phyloP scores from a whole-genome alignment of 2,329 filamentous ascomycete genomes.

The Talaromyces sp. region DNA sequence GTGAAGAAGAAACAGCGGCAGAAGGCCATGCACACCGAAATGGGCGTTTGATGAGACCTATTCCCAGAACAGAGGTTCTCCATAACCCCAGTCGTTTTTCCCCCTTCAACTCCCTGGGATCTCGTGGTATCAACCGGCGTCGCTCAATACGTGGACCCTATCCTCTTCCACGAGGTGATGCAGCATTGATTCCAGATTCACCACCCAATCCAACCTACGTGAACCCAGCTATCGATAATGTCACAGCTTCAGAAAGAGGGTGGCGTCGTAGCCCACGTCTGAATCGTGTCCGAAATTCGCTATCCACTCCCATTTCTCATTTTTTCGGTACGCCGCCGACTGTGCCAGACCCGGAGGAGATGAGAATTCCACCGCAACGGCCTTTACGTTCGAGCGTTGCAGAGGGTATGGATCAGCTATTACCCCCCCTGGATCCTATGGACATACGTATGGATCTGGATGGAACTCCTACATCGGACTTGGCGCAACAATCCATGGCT shows the following conservation, averaged over 20 bases:
- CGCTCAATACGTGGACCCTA: conserved; percentile 38
- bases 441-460: conserved; percentile 40
- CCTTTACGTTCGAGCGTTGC: conserved; percentile 26
- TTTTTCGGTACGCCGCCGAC: conserved; percentile 38
- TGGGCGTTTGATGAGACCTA: conserved; percentile 36
- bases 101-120: conserved; percentile 36
- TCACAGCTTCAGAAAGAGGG: conserved; percentile 27
- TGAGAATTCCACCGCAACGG: conserved; percentile 25
- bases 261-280: conserved; percentile 39
- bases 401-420: conserved; percentile 30
- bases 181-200: conserved; percentile 27
- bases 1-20: conserved; percentile 42
- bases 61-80: conserved; percentile 30
- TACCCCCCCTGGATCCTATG: conserved; percentile 34
- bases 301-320: conserved; percentile 40
- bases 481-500: conserved; percentile 35
- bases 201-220: conserved; percentile 24
- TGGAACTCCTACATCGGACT: conserved; percentile 39
- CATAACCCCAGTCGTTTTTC: conserved; percentile 34
- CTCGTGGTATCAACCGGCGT: conserved; percentile 37
- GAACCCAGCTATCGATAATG: conserved; percentile 23
- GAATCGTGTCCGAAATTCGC: conserved; percentile 40
- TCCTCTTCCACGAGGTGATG: conserved; percentile 34
- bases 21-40: conserved; percentile 43
- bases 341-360: conserved; percentile 21